Evolutionary conservation across 257 asterid species (phyloP).

Genomic region (Forsythia suspensa): DNA sequence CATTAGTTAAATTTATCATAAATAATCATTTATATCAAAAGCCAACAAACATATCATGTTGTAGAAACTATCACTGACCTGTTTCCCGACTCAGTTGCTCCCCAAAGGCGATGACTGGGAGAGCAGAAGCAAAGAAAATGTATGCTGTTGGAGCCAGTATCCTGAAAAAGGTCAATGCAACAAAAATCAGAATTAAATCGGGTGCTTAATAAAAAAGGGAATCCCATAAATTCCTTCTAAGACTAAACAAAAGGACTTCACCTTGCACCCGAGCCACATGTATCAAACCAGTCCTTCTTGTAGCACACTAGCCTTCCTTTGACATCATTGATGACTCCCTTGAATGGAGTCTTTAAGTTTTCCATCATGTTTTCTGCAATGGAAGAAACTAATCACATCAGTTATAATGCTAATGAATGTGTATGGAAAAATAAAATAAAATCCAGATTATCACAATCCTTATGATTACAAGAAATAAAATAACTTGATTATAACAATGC

Average conservation of each 20-base stretch:
- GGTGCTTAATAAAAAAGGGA: neutral
- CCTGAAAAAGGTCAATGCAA: constrained; percentile 26
- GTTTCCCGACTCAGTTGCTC: constrained; percentile 66
- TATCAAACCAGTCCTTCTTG: constrained; percentile 54
- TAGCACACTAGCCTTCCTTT: constrained; percentile 58
- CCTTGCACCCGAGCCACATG: constrained; percentile 52
- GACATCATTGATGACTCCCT: constrained; percentile 42
- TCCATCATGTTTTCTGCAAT: constrained; percentile 36
- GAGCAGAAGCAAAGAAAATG: constrained; percentile 68
- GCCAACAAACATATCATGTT: neutral
- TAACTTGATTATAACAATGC: neutral
- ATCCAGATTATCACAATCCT: neutral
- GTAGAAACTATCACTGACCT: constrained; percentile 29
- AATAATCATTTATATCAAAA: neutral
- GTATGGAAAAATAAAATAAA: neutral
- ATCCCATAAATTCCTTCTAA: neutral
- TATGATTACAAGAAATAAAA: neutral
- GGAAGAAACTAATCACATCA: neutral
- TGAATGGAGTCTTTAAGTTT: constrained; percentile 39
- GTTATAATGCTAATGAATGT: neutral
- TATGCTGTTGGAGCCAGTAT: constrained; percentile 65
- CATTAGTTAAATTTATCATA: neutral
- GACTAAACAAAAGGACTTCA: constrained; percentile 6
- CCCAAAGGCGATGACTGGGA: constrained; percentile 67
- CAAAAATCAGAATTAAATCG: neutral